Base-by-base conservation (phyloP, 2,329 filamentous ascomycete genomes). In the Chrysosporium queenslandicum region DNA sequence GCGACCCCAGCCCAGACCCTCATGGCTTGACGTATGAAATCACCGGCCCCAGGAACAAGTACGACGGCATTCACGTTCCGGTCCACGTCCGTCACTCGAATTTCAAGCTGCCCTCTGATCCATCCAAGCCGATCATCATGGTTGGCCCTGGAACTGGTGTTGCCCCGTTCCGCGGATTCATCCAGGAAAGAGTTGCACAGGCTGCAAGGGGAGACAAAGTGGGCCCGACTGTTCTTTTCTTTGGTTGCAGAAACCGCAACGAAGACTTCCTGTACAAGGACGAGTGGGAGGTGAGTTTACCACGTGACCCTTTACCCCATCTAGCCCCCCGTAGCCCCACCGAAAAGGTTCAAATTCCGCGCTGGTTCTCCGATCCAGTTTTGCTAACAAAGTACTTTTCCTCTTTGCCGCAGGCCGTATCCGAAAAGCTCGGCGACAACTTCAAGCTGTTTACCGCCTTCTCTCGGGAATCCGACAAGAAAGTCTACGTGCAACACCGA, bases 1-100 rank as follows among this genome's bases (percentile, higher is more conserved):
- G 86, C 56, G 88, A 95, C 49, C 78, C 86, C 2, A 64, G 62
- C n/a, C 55, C 58, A 4, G 76, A 83, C 60, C 88, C 90, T 29
- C 87, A 92, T 63, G 87, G 89, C 51, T 74, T 91, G 54, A 88
- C 83, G 52, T 98, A 97, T 69, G 79, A 88, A 53, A 85, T 97
- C 60, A 84, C 72, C 46, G 92, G 92, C 11, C 92, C 92, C 14
- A 82, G 92, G 64, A 94, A 95, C 78, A 97, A 94, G 73, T 98
- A 97, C 70, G 87, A 95, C 63, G 91, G 91, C 56, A 84, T 96
- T 55, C 90, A 94, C 65, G 85, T 97, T 21, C 92, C 92, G 2
- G 87, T 98, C 12, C 92, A 98, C 66, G 83, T 98, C 55, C 87
- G 92, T 58, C 91, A 96, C 73, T 97, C 92, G 58, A 98, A 97